These are phyloP conservation scores for Saccharum hybrid DNA, from an alignment of 202 grass and related monocot genomes.

Conservation along the genomic window DNA sequence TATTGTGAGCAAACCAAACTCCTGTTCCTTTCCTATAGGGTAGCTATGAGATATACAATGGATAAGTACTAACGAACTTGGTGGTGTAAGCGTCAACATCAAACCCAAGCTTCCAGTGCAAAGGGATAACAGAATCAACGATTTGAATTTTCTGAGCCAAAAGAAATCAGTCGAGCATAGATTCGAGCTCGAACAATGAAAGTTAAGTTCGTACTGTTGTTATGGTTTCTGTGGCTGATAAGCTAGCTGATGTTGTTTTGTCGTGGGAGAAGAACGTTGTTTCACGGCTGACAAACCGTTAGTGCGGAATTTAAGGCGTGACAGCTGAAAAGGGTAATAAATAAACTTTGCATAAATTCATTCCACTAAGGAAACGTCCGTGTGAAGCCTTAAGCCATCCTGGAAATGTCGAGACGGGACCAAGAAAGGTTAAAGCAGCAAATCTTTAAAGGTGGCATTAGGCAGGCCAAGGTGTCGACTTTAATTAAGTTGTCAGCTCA, in stretches of 20 bases:
- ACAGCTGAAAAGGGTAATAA: conserved; percentile 34
- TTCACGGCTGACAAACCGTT: too few species aligned
- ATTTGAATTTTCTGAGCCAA: neutral
- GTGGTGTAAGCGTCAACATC: conserved; percentile 26
- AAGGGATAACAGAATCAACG: neutral
- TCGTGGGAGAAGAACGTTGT: too few species aligned
- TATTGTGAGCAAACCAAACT: neutral
- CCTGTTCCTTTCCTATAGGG: conserved; percentile 2
- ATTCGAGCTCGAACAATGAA: conserved; percentile 20
- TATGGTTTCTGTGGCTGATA: too few species aligned
- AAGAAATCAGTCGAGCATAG: neutral
- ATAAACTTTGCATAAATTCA: conserved; percentile 33
- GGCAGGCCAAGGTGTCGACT: conserved; percentile 30
- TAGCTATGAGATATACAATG: conserved; percentile 17
- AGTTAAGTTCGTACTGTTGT: neutral
- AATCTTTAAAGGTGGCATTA: conserved; percentile 37
- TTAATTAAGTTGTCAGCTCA: conserved; percentile 40
- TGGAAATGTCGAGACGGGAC: conserved; percentile 22
- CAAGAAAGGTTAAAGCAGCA: conserved; percentile 27
- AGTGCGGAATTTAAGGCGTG: conserved; percentile 24
- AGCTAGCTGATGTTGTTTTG: too few species aligned
- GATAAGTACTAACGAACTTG: conserved; percentile 4
- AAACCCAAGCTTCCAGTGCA: neutral
- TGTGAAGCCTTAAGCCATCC: conserved; percentile 40
- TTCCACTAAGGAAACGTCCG: conserved; percentile 27